phyloP scores from a whole-genome alignment of 768 basidiomycete species.

The Termitomyces sp. region DNA sequence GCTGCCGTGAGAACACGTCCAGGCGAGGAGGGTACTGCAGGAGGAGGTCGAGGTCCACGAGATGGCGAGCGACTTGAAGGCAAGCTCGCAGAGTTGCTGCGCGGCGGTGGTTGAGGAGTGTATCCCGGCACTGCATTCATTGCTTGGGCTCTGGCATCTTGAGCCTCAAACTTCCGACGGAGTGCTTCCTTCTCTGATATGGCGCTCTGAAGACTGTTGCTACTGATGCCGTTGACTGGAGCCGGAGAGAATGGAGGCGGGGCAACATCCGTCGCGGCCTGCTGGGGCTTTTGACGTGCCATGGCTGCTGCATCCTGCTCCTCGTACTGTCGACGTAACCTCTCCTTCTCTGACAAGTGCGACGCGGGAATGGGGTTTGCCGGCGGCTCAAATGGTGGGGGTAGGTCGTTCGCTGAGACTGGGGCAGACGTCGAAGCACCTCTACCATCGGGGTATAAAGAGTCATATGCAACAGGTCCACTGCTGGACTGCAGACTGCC shows the following conservation, averaged over 20 bases:
- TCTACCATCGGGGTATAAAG: constrained; percentile 43
- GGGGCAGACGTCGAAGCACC: constrained; percentile 23
- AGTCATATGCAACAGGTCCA: constrained; percentile 57
- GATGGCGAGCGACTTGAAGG: constrained; percentile 14
- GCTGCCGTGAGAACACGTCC: constrained; percentile 51
- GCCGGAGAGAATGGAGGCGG: constrained; percentile 16
- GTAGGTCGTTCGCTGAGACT: constrained; percentile 25
- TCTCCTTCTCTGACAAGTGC: constrained; percentile 62
- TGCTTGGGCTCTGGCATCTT: constrained; percentile 30
- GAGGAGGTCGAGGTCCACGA: constrained; percentile 25
- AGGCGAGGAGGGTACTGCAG: constrained; percentile 25
- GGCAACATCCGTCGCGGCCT: not conserved
- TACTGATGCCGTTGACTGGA: constrained; percentile 11
- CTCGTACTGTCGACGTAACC: constrained; percentile 56
- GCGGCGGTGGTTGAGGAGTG: constrained; percentile 19
- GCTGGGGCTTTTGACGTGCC: constrained; percentile 20
- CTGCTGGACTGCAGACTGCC: constrained; percentile 13
- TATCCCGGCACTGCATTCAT: constrained; percentile 13
- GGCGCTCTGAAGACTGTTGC: constrained; percentile 12
- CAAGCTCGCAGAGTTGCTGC: constrained; percentile 14
- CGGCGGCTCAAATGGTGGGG: constrained; percentile 49
- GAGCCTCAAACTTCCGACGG: constrained; percentile 49
- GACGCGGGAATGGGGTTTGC: constrained; percentile 31
- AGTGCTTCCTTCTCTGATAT: constrained; percentile 54
- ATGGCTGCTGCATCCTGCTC: constrained; percentile 55